Percentiles rank a stretch among this genome's conserved stretches.
These are phyloP conservation scores for Moelleriella libera DNA, from an alignment of 2,329 filamentous ascomycete species.

Conservation along the genomic window DNA sequence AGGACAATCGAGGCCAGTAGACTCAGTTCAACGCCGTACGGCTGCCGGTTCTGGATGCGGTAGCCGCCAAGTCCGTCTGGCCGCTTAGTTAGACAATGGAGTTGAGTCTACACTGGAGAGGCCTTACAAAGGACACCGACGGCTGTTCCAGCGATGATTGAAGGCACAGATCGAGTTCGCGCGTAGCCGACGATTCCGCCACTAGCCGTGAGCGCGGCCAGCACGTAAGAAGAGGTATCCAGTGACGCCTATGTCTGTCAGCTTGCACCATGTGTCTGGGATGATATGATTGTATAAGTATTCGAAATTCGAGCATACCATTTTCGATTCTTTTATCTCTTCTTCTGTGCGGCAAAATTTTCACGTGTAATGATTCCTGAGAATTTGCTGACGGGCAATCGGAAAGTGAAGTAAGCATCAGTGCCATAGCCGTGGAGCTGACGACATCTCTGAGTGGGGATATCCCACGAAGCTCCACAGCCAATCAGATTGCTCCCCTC, in stretches of 20 bases:
- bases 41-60: conserved; percentile 58
- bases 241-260: conserved; percentile 9
- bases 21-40: conserved; percentile 81
- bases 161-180: conserved; percentile 74
- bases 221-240: conserved; percentile 54
- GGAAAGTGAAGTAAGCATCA: background rate
- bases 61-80: conserved; percentile 65
- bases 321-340: too few species aligned
- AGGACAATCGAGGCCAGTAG: conserved; percentile 78
- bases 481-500: conserved; percentile 16
- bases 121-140: conserved; percentile 54
- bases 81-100: background rate
- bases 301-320: too few species aligned
- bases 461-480: conserved; percentile 2
- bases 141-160: conserved; percentile 68
- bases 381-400: background rate
- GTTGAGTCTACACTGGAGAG: background rate
- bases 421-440: background rate
- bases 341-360: too few species aligned
- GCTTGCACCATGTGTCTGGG: background rate
- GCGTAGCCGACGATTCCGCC: conserved; percentile 82
- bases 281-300: too few species aligned
- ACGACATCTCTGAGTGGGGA: background rate
- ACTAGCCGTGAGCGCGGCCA: conserved; percentile 69
- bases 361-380: background rate